Evolutionary conservation across 148 eudicot genomes (phyloP), one percentile per base, ranked within the genome.

Genomic region (Fallopia convolvulus): DNA sequence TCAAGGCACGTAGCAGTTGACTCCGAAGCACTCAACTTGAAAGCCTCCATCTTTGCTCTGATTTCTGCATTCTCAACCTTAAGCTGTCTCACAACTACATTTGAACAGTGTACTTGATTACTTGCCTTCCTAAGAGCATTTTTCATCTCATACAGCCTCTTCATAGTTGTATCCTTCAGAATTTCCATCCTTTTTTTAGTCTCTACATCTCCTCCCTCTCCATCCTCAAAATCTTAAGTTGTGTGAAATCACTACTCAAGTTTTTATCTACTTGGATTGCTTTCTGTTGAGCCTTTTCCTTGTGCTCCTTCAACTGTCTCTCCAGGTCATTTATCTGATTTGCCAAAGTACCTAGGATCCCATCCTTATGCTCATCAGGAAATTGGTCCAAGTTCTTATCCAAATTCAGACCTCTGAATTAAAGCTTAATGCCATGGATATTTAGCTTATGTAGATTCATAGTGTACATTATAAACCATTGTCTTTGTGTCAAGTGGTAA

Each of bases 41-140:
- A 89, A 82, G 97, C 96, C 89, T 94, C 99, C 92, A 94, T 92
- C 87, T 94, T 97, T 40, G 99, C 99, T 84, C 88, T 88, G 48
- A 92, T 92, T 83, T 92, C 99, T 74, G 99, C 99, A 85, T 94
- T 94, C 87, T 94, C 97, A 44, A 82, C 78, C 88, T 94, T 96
- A 74, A 94, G 93, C 86, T 85, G 91, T 77, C 89, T 80, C 76
- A 92, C 96, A 73, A 90, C 89, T 63, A 90, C 92, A 88, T 94
- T 94, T 71, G 93, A 92, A 72, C 94, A 88, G 79, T 94, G 96
- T 74, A 94, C 97, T 84, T 92, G 92, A 50, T 91, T 83, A 77
- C 97, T 94, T 55, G 99, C 97, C 79, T 88, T 92, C 82, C 96
- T 90, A 23, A 90, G 78, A 76, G 96, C 89, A 84, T 87, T 88